These are phyloP conservation scores for Mycena latifolia DNA, from an alignment of 768 basidiomycete species.

Conservation along the genomic window DNA sequence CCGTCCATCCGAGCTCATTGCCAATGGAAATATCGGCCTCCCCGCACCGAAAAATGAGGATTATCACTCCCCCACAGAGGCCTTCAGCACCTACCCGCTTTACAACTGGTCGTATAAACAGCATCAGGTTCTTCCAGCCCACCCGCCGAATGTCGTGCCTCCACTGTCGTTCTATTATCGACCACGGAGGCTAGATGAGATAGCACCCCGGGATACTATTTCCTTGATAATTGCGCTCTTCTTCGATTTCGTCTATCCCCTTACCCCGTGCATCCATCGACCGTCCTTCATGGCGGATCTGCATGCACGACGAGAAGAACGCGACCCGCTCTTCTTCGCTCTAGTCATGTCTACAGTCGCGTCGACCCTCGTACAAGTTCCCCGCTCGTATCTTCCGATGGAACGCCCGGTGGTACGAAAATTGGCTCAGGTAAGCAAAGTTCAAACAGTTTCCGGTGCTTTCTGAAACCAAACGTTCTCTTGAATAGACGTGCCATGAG, in stretches of 20 bases:
- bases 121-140: slow-evolving; percentile 58
- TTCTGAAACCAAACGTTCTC: slow-evolving; percentile 5
- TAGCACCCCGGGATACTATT: slow-evolving; percentile 86
- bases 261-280: slow-evolving; percentile 92
- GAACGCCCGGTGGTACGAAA: slow-evolving; percentile 87
- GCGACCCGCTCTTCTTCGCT: slow-evolving; percentile 91
- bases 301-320: slow-evolving; percentile 82
- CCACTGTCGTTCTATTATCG: slow-evolving; percentile 82
- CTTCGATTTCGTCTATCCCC: slow-evolving; percentile 94
- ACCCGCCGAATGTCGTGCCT: slow-evolving; percentile 62
- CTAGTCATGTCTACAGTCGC: slow-evolving; percentile 92
- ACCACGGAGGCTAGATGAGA: slow-evolving; percentile 83
- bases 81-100: slow-evolving; percentile 73
- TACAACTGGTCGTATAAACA: slow-evolving; percentile 82
- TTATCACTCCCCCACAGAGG: slow-evolving; percentile 59
- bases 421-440: slow-evolving; percentile 66
- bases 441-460: slow-evolving; percentile 3
- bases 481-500: slow-evolving; percentile 75
- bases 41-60: slow-evolving; percentile 53
- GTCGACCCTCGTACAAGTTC: slow-evolving; percentile 89
- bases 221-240: slow-evolving; percentile 88
- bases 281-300: slow-evolving; percentile 95
- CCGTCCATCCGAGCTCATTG: slow-evolving; percentile 34
- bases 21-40: slow-evolving; percentile 33
- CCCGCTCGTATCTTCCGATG: slow-evolving; percentile 90